These are phyloP conservation scores for Flaveria brownii DNA, from an alignment of 129 eudicot genomes.

Conservation along the genomic window DNA sequence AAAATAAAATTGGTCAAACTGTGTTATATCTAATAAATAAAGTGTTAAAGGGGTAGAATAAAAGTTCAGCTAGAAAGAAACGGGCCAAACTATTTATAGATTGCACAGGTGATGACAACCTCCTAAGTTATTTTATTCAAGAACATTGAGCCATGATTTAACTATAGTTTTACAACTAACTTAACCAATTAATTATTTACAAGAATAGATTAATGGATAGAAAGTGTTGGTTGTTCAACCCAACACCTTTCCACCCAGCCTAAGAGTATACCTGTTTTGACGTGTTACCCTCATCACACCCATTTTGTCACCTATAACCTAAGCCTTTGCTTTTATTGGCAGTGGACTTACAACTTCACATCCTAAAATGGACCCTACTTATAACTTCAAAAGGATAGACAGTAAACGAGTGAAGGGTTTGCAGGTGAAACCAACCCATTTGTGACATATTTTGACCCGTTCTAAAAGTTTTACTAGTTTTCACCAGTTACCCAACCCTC, in stretches of 20 bases:
- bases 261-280: neutral
- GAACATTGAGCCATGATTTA: neutral
- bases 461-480: neutral
- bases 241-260: neutral
- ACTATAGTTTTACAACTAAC: neutral
- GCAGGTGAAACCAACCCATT: constrained; percentile 1
- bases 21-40: neutral
- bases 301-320: constrained; percentile 7
- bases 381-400: neutral
- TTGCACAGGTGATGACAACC: neutral
- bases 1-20: neutral
- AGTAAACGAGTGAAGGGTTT: neutral
- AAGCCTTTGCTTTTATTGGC: neutral
- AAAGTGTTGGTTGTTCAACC: constrained; percentile 1
- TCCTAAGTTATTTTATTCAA: constrained; percentile 4
- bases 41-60: neutral
- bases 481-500: neutral
- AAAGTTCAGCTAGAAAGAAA: neutral
- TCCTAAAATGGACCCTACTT: neutral
- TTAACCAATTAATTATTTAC: neutral
- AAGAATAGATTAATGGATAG: neutral
- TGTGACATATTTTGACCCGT: neutral
- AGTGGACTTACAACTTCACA: neutral
- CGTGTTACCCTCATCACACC: neutral
- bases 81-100: neutral